Percentiles rank a stretch among this genome's conserved stretches.
Conservation (phyloP, 2,329 filamentous ascomycete genomes). For the Trichophyton verrucosum region DNA sequence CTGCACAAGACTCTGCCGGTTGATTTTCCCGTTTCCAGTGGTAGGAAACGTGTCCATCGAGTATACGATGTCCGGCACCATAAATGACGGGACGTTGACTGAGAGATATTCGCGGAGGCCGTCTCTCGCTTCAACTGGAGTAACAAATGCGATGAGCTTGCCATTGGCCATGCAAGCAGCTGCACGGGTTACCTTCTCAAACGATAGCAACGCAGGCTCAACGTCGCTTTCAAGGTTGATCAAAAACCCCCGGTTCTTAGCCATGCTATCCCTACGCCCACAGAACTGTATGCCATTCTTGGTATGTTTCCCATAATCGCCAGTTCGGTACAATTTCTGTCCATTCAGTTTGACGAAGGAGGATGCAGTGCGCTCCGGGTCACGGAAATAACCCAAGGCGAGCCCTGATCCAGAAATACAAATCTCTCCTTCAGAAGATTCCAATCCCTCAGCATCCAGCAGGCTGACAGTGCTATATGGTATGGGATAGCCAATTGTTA, state of each 20-base stretch:
- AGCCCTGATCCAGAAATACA: constrained; percentile 16
- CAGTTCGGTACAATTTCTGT: constrained; percentile 15
- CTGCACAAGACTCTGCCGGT: not conserved
- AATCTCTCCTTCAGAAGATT: constrained; percentile 15
- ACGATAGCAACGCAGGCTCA: constrained; percentile 16
- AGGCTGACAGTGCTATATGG: constrained; percentile 10
- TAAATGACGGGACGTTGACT: not conserved
- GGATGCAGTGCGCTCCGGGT: constrained; percentile 11
- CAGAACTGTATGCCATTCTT: constrained; percentile 16
- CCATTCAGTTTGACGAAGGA: constrained; percentile 15
- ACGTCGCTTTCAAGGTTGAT: constrained; percentile 26
- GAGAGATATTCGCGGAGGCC: constrained; percentile 64
- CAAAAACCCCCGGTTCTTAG: constrained; percentile 28
- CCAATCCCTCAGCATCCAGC: constrained; percentile 10
- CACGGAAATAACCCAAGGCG: constrained; percentile 16
- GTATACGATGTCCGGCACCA: constrained; percentile 5
- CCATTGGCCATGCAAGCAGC: constrained; percentile 12
- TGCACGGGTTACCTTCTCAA: constrained; percentile 8
- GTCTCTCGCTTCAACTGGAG: constrained; percentile 66
- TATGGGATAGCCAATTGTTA: constrained; percentile 14
- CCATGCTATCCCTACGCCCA: constrained; percentile 20
- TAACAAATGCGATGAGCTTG: constrained; percentile 8
- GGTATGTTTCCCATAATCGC: constrained; percentile 11
- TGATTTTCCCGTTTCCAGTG: not conserved
- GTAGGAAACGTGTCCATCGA: not conserved